Percentiles rank a stretch among this genome's conserved stretches.
phyloP scores from a whole-genome alignment of 108 stramenopile species.

The Mediolabrus comicus region DNA sequence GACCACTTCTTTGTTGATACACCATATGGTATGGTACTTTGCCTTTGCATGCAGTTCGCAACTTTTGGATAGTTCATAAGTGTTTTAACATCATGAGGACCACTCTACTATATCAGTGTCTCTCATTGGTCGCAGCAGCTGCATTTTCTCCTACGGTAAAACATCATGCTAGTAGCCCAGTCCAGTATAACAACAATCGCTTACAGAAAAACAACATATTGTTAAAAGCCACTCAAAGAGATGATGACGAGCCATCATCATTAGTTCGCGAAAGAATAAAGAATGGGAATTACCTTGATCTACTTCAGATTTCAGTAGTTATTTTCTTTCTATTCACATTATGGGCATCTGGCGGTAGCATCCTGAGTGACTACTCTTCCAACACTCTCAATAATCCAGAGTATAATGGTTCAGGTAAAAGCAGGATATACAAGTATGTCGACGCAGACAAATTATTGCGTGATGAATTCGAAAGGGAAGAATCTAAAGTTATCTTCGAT shows the following conservation, averaged over 20 bases:
- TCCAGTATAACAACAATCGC: no score
- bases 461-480: constrained; percentile 16
- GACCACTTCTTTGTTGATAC: no score
- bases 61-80: no score
- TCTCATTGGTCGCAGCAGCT: not conserved
- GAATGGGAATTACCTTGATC: constrained; percentile 19
- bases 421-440: constrained; percentile 9
- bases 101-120: not conserved
- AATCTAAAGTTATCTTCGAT: constrained; percentile 20
- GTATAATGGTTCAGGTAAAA: not conserved
- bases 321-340: constrained; percentile 18
- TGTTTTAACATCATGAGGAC: no score
- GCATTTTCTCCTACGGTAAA: not conserved
- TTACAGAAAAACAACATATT: no score
- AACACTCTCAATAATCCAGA: not conserved
- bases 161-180: not conserved
- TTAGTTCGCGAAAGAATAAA: not conserved
- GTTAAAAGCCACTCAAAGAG: no score
- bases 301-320: constrained; percentile 6
- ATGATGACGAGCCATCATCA: not conserved
- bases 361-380: constrained; percentile 9
- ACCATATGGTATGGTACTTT: no score
- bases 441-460: constrained; percentile 24
- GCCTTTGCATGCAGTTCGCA: no score
- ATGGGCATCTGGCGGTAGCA: constrained; percentile 8